Evolutionary conservation across 164 flowering plant genomes (phyloP).

Genomic region (Paratinospora sagittata): DNA sequence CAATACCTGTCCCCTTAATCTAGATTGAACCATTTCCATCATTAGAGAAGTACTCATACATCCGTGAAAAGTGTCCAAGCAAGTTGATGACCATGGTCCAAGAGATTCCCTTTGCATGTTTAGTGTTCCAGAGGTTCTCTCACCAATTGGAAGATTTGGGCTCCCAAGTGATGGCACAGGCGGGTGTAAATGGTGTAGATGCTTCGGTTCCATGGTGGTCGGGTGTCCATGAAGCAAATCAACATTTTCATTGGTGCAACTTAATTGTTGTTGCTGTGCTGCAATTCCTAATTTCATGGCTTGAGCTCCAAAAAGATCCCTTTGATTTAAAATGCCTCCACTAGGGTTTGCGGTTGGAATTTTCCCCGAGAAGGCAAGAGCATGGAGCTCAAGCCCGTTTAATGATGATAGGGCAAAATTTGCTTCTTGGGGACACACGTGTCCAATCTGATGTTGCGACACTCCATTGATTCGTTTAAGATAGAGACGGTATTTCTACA

Average conservation of each 20-base stretch:
- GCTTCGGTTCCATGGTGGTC: conserved; percentile 62
- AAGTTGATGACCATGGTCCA: conserved; percentile 13
- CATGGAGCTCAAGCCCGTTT: conserved; percentile 62
- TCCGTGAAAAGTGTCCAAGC: conserved; percentile 23
- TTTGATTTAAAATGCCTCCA: conserved; percentile 53
- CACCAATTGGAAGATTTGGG: conserved; percentile 33
- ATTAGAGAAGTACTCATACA: conserved; percentile 31
- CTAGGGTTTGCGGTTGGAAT: conserved; percentile 46
- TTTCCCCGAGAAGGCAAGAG: conserved; percentile 58
- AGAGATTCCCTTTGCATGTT: too few species aligned
- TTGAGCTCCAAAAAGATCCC: conserved; percentile 62
- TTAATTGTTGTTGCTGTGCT: conserved; percentile 42
- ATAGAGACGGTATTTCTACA: conserved; percentile 86
- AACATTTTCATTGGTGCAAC: conserved; percentile 35
- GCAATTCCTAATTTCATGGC: conserved; percentile 45
- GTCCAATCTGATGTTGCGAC: conserved; percentile 46
- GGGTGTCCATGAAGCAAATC: conserved; percentile 77
- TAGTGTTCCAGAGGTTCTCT: conserved; percentile 6
- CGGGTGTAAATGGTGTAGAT: conserved; percentile 50
- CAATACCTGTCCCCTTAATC: conserved; percentile 36
- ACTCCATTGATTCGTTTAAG: conserved; percentile 78
- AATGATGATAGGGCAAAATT: conserved; percentile 46
- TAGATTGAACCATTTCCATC: conserved; percentile 53
- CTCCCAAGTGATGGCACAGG: conserved; percentile 41
- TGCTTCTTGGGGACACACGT: conserved; percentile 44